phyloP scores from a whole-genome alignment of 768 basidiomycete species.

The Thelephora aurantiotincta region DNA sequence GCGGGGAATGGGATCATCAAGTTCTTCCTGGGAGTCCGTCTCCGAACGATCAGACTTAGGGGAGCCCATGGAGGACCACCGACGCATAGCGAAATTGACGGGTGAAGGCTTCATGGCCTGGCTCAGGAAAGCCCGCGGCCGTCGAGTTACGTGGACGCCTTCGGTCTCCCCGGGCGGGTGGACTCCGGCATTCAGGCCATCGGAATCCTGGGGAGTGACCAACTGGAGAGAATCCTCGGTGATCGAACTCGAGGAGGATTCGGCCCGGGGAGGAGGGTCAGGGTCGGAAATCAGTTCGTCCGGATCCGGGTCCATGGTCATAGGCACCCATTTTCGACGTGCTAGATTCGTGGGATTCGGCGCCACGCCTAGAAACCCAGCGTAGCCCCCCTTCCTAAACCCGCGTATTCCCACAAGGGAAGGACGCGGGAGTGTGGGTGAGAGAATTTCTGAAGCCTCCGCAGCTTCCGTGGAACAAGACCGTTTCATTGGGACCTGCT shows the following conservation, averaged over 20 bases:
- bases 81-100: constrained; percentile 14
- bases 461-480: constrained; percentile 1
- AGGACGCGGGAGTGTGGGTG: constrained; percentile 5
- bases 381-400: constrained; percentile 8
- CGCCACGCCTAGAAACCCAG: constrained; percentile 10
- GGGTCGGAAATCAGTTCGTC: constrained; percentile 5
- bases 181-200: not conserved
- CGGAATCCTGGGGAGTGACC: constrained; percentile 10
- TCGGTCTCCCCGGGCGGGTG: constrained; percentile 3
- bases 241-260: not conserved
- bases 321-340: constrained; percentile 18
- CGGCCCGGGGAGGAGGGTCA: not conserved
- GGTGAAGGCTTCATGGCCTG: constrained; percentile 14
- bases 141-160: constrained; percentile 4
- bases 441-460: not conserved
- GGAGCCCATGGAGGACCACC: constrained; percentile 10
- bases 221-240: constrained; percentile 11
- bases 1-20: too few species aligned
- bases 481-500: not conserved
- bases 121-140: constrained; percentile 2
- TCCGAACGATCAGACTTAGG: too few species aligned
- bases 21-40: too few species aligned
- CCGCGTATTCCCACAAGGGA: constrained; percentile 7
- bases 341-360: constrained; percentile 21
- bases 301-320: constrained; percentile 5